phyloP scores from a whole-genome alignment of 148 eudicot genomes.

The Talinum fruticosum region DNA sequence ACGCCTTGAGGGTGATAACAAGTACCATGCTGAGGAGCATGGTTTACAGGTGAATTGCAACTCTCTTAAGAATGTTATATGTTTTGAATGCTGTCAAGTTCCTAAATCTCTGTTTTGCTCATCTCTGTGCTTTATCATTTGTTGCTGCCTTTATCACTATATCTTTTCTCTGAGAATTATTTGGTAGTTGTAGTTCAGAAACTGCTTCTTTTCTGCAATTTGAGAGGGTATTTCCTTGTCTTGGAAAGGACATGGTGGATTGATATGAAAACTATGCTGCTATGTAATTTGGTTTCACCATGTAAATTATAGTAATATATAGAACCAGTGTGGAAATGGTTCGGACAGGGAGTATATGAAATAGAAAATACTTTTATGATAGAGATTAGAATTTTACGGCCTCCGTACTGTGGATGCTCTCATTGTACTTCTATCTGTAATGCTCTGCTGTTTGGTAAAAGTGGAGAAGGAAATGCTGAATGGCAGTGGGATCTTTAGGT shows the following conservation, averaged over 20 bases:
- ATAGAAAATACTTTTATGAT: no score
- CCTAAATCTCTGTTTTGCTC: not conserved
- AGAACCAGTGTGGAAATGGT: not conserved
- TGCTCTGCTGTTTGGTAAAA: no score
- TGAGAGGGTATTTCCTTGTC: not conserved
- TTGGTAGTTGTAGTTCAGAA: not conserved
- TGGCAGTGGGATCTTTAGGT: no score
- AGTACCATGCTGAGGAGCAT: slow-evolving; percentile 82
- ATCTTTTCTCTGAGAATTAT: not conserved
- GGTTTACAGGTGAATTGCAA: slow-evolving; percentile 74
- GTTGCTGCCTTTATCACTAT: not conserved
- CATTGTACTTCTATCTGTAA: no score
- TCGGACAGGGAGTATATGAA: not conserved
- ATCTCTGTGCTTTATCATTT: not conserved
- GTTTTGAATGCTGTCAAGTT: not conserved
- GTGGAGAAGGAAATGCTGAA: no score
- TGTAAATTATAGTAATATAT: not conserved
- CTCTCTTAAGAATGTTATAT: not conserved
- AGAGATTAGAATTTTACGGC: no score
- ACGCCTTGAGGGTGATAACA: slow-evolving; percentile 92
- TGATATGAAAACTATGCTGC: not conserved
- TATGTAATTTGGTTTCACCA: not conserved
- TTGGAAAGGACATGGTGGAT: not conserved
- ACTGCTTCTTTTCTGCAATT: not conserved
- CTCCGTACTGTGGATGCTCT: no score